phyloP scores from a whole-genome alignment of 177 flowering plant genomes.

The Vitis hybrid region DNA sequence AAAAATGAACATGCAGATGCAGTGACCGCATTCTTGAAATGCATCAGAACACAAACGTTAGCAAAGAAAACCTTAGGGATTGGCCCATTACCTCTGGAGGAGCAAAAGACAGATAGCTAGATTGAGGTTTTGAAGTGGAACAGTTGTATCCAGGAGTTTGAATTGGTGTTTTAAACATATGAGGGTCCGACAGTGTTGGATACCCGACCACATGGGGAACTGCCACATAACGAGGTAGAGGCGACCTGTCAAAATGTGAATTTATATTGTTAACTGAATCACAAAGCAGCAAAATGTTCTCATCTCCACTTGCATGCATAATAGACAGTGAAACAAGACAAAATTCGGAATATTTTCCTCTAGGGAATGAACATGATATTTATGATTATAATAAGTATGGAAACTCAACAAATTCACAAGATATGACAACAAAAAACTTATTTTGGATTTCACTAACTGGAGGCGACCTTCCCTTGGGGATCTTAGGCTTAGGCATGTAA shows the following conservation, averaged over 20 bases:
- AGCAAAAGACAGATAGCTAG: constrained; percentile 86
- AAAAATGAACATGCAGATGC: neutral
- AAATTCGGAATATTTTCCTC: too few species aligned
- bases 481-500: too few species aligned
- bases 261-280: neutral
- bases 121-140: constrained; percentile 34
- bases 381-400: too few species aligned
- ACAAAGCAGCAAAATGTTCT: too few species aligned
- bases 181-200: constrained; percentile 65
- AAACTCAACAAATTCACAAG: too few species aligned
- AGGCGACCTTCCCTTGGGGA: too few species aligned
- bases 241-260: constrained; percentile 49
- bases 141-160: constrained; percentile 56
- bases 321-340: too few species aligned
- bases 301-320: too few species aligned
- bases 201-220: constrained; percentile 70
- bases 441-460: too few species aligned
- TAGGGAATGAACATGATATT: too few species aligned
- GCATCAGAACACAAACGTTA: neutral
- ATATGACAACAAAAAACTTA: too few species aligned
- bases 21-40: neutral
- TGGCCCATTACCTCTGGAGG: constrained; percentile 80
- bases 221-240: constrained; percentile 57
- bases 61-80: neutral
- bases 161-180: constrained; percentile 45